Evolutionary conservation across 177 flowering plant genomes (phyloP).

Genomic region (Vitis hybrid): DNA sequence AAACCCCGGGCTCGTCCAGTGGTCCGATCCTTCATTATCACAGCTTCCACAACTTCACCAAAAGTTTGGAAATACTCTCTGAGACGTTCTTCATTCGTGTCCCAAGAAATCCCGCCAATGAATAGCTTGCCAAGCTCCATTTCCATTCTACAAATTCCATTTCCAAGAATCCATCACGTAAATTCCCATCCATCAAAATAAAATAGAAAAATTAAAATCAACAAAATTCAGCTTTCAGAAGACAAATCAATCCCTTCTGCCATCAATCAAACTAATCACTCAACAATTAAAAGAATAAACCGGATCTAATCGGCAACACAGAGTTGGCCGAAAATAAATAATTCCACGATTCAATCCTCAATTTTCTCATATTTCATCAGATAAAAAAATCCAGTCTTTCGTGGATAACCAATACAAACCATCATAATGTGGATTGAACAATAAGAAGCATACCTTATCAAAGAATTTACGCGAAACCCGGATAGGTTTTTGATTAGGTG

Average conservation of each 20-base stretch:
- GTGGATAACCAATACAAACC: slow-evolving; percentile 2
- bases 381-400: slow-evolving; percentile 10
- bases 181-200: background rate
- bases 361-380: background rate
- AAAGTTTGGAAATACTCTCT: slow-evolving; percentile 55
- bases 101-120: slow-evolving; percentile 75
- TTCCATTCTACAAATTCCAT: slow-evolving; percentile 36
- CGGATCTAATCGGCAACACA: slow-evolving; percentile 23
- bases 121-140: slow-evolving; percentile 65
- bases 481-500: slow-evolving; percentile 10
- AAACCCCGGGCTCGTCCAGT: slow-evolving; percentile 78
- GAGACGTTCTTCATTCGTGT: slow-evolving; percentile 62
- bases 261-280: slow-evolving; percentile 1
- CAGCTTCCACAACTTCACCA: slow-evolving; percentile 65
- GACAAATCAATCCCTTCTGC: background rate
- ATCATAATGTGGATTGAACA: slow-evolving; percentile 30
- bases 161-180: background rate
- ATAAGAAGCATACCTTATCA: slow-evolving; percentile 17
- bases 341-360: background rate
- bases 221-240: slow-evolving; percentile 3
- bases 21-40: slow-evolving; percentile 64
- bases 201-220: slow-evolving; percentile 1
- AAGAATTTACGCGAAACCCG: slow-evolving; percentile 14
- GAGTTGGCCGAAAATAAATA: background rate
- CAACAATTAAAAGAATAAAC: background rate